These are phyloP conservation scores for Suillus bovinus DNA, from an alignment of 768 basidiomycete genomes.

Conservation along the genomic window DNA sequence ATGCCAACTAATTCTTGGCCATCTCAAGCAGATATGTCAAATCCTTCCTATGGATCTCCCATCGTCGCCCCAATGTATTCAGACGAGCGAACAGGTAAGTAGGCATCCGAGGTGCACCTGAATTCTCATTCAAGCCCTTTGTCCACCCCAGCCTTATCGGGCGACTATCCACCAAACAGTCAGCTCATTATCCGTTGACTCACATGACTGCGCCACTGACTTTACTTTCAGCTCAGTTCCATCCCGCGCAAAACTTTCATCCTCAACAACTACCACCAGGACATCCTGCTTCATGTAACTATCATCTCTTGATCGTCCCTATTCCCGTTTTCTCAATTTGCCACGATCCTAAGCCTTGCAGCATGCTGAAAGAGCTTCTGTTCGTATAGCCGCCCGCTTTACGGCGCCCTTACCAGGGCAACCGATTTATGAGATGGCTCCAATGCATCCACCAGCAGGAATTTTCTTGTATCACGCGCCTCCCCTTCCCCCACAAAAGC, in stretches of 20 bases:
- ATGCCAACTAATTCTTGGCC: constrained; percentile 34
- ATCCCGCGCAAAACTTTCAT: constrained; percentile 36
- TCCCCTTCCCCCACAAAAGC: constrained; percentile 35
- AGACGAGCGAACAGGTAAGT: constrained; percentile 58
- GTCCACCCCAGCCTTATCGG: constrained; percentile 39
- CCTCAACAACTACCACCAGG: constrained; percentile 27
- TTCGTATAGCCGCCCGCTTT: constrained; percentile 58
- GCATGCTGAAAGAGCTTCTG: constrained; percentile 51
- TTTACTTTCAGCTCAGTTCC: constrained; percentile 31
- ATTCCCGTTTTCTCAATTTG: constrained; percentile 21
- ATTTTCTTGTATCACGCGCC: constrained; percentile 32
- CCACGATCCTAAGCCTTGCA: constrained; percentile 46
- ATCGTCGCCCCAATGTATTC: constrained; percentile 51
- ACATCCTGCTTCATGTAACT: constrained; percentile 34
- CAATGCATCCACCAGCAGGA: constrained; percentile 30
- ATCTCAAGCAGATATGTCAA: constrained; percentile 32
- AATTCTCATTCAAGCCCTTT: constrained; percentile 17
- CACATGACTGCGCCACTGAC: constrained; percentile 20
- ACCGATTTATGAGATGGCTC: constrained; percentile 34
- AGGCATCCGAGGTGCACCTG: constrained; percentile 9
- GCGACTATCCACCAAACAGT: constrained; percentile 45
- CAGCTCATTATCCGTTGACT: constrained; percentile 13
- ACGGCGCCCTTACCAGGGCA: constrained; percentile 33
- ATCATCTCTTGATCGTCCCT: constrained; percentile 23
- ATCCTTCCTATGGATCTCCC: constrained; percentile 44